Evolutionary conservation across 495 filamentous ascomycete genomes (phyloP).

Genomic region (Penicillium herquei): DNA sequence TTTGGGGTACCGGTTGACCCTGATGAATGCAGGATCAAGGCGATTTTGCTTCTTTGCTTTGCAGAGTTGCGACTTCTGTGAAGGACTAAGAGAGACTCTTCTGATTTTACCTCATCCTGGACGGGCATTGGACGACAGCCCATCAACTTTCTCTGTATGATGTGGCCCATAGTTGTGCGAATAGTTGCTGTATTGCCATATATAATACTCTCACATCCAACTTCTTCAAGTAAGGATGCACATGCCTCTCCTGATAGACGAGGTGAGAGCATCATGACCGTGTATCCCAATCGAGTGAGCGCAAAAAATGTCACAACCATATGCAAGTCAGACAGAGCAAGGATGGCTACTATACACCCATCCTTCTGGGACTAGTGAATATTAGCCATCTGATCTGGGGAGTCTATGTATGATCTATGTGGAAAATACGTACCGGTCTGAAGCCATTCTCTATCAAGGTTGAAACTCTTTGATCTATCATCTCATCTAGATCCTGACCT

Average conservation of each 20-base stretch:
- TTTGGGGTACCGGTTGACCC: conserved; percentile 61
- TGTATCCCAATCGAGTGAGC: conserved; percentile 56
- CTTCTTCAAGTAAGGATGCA: conserved; percentile 48
- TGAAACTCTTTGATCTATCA: conserved; percentile 48
- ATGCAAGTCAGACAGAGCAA: conserved; percentile 54
- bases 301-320: conserved; percentile 59
- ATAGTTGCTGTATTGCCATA: conserved; percentile 40
- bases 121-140: conserved; percentile 32
- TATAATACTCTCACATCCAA: conserved; percentile 45
- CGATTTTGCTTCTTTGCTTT: conserved; percentile 30
- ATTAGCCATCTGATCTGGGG: background rate
- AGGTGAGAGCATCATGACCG: conserved; percentile 57
- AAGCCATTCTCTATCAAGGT: conserved; percentile 40
- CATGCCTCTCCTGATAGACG: conserved; percentile 52
- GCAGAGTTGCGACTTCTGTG: conserved; percentile 31
- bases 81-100: conserved; percentile 31
- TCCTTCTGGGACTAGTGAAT: conserved; percentile 24
- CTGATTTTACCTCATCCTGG: conserved; percentile 5
- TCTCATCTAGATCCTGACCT: conserved; percentile 50
- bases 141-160: conserved; percentile 35
- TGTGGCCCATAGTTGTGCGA: conserved; percentile 40
- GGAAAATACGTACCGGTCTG: conserved; percentile 24
- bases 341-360: conserved; percentile 46
- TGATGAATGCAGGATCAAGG: conserved; percentile 55
- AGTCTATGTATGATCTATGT: background rate